Conservation (phyloP, 176 grass and related monocot species). For the Aegilops speltoides region DNA sequence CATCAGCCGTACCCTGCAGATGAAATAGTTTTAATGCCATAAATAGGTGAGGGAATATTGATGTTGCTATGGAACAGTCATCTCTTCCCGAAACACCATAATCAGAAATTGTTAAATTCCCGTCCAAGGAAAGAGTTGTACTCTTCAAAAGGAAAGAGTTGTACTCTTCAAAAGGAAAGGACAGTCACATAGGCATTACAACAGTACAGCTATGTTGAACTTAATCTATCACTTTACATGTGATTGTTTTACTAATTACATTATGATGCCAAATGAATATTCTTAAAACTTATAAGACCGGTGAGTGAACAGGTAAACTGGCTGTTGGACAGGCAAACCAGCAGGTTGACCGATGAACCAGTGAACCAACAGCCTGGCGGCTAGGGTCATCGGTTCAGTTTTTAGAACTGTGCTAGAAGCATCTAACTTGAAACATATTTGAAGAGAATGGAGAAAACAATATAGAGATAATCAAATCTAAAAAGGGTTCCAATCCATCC, state of each 20-base stretch:
- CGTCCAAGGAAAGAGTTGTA: not conserved
- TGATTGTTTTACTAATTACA: not conserved
- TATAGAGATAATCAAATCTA: constrained; percentile 6
- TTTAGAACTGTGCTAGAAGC: not conserved
- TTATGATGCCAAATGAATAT: not conserved
- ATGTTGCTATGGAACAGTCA: not conserved
- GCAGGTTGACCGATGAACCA: not conserved
- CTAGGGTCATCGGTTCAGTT: not conserved
- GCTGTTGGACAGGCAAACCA: not conserved
- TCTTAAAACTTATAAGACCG: not conserved
- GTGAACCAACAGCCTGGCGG: not conserved
- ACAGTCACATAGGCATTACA: constrained; percentile 3
- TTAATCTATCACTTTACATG: not conserved
- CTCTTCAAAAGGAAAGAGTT: constrained; percentile 8
- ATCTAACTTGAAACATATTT: not conserved
- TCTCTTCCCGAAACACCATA: not conserved
- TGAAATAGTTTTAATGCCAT: not conserved
- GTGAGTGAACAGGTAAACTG: not conserved
- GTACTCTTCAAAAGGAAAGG: constrained; percentile 1
- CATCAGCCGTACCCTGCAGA: constrained; percentile 83
- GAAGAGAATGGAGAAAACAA: not conserved
- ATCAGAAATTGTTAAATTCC: not conserved
- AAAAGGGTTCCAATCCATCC: constrained; percentile 6
- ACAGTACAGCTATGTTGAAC: not conserved
- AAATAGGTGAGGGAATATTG: not conserved